phyloP scores from a whole-genome alignment of 2,329 filamentous ascomycete genomes.

The Orbilia javanica region DNA sequence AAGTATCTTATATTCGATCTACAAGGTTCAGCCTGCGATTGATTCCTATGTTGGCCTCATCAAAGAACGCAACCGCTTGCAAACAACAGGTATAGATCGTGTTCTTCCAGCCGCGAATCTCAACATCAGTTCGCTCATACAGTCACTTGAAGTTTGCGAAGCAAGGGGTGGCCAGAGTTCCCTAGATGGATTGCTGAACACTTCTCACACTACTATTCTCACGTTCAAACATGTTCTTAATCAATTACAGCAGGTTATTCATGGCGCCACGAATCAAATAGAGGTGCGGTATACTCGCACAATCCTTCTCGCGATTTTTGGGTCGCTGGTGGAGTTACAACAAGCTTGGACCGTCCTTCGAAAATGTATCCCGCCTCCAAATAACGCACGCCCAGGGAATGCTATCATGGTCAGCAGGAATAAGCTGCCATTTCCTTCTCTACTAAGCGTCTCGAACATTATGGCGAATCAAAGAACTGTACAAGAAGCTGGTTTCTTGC shows the following conservation, averaged over 20 bases:
- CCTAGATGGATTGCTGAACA: slow-evolving; percentile 61
- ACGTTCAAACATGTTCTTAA: slow-evolving; percentile 62
- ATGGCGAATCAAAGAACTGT: slow-evolving; percentile 1
- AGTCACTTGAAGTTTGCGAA: slow-evolving; percentile 60
- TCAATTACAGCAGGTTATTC: slow-evolving; percentile 59
- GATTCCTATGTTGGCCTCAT: slow-evolving; percentile 61
- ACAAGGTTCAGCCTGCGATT: slow-evolving; percentile 61
- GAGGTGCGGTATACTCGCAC: slow-evolving; percentile 61
- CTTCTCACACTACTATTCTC: slow-evolving; percentile 60
- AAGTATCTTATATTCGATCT: slow-evolving; percentile 62
- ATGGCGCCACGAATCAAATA: slow-evolving; percentile 52
- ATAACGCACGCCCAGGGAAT: slow-evolving; percentile 13
- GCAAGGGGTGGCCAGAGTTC: slow-evolving; percentile 58
- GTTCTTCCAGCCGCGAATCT: slow-evolving; percentile 61
- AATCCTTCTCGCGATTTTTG: slow-evolving; percentile 62
- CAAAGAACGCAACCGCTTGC: slow-evolving; percentile 58
- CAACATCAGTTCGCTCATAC: slow-evolving; percentile 61
- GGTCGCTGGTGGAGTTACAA: slow-evolving; percentile 61
- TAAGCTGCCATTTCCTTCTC: slow-evolving; percentile 42
- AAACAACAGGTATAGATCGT: slow-evolving; percentile 61
- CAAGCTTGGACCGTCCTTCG: slow-evolving; percentile 60
- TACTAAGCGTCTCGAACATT: slow-evolving; percentile 21
- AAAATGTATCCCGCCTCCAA: slow-evolving; percentile 58
- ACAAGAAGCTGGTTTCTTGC: slow-evolving; percentile 42
- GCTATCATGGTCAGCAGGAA: slow-evolving; percentile 12